These are phyloP conservation scores for Pythium oligandrum DNA, from an alignment of 352 stramenopile species.

Conservation along the genomic window DNA sequence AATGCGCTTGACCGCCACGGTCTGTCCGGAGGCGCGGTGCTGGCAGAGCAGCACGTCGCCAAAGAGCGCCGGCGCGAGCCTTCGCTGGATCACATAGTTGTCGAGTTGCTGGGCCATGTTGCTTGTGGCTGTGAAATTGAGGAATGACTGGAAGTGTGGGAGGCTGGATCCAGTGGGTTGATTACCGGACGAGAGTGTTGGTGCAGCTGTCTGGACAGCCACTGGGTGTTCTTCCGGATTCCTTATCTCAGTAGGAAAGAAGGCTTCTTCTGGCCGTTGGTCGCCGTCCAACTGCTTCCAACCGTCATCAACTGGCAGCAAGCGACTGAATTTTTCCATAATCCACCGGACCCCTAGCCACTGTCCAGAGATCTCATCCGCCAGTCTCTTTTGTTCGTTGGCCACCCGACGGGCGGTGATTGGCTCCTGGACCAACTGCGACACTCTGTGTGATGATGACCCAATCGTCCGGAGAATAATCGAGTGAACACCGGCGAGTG, in stretches of 20 bases:
- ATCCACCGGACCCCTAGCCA: slow-evolving; percentile 7
- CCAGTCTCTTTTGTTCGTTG: too few species aligned
- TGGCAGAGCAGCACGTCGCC: slow-evolving; percentile 75
- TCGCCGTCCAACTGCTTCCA: background rate
- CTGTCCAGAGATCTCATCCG: background rate
- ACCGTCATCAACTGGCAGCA: slow-evolving; percentile 1
- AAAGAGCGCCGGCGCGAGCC: slow-evolving; percentile 69
- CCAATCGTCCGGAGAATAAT: too few species aligned
- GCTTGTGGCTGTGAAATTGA: background rate
- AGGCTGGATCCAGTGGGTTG: slow-evolving; percentile 20
- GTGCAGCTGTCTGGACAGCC: slow-evolving; percentile 1
- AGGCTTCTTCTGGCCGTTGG: too few species aligned
- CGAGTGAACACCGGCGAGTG: too few species aligned
- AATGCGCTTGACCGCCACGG: slow-evolving; percentile 78
- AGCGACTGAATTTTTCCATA: slow-evolving; percentile 12
- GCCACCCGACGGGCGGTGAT: too few species aligned
- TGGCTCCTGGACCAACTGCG: background rate
- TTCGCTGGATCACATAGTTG: slow-evolving; percentile 78
- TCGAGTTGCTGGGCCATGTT: slow-evolving; percentile 56
- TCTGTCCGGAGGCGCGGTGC: slow-evolving; percentile 53
- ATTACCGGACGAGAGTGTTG: slow-evolving; percentile 16
- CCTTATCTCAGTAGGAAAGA: too few species aligned
- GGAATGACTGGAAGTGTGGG: slow-evolving; percentile 4
- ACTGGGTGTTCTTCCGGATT: too few species aligned
- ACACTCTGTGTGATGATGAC: slow-evolving; percentile 2